These are phyloP conservation scores for Metschnikowia anglica DNA, from an alignment of 805 yeast genomes.

Conservation along the genomic window DNA sequence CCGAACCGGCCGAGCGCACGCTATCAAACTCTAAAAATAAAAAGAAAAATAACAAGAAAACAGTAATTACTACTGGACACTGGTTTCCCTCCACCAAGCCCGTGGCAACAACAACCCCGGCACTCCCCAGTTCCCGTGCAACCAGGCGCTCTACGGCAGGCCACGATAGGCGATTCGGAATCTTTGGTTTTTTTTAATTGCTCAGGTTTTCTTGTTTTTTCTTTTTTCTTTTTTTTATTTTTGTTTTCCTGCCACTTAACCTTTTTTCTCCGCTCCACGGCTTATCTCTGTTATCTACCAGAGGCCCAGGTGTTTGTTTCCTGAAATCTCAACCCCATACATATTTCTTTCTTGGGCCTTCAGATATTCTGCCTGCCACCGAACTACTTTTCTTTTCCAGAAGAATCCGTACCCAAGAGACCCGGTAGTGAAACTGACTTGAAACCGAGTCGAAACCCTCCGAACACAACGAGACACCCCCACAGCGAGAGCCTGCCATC, in stretches of 20 bases:
- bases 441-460: neutral
- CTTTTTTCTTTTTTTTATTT: neutral
- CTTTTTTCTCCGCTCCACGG: constrained; percentile 8
- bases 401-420: too few relatives aligned
- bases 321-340: too few relatives aligned
- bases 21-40: neutral
- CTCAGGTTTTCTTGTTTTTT: neutral
- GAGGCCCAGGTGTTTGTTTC: neutral
- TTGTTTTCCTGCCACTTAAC: neutral
- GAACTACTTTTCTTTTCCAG: neutral
- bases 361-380: neutral
- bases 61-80: too few relatives aligned
- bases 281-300: constrained; percentile 12
- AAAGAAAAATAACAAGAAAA: too few relatives aligned
- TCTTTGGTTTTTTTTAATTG: neutral
- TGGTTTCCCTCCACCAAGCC: too few relatives aligned
- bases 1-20: constrained; percentile 7
- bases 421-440: neutral
- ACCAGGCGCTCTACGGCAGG: too few relatives aligned
- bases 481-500: too few relatives aligned
- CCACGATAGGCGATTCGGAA: neutral
- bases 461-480: neutral
- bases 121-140: too few relatives aligned
- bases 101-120: too few relatives aligned
- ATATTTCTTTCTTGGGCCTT: too few relatives aligned